Percentiles rank a stretch among this genome's conserved stretches.
Evolutionary conservation across 2,329 filamentous ascomycete species (phyloP).

Genomic region (Hypoxylon rubiginosum): DNA sequence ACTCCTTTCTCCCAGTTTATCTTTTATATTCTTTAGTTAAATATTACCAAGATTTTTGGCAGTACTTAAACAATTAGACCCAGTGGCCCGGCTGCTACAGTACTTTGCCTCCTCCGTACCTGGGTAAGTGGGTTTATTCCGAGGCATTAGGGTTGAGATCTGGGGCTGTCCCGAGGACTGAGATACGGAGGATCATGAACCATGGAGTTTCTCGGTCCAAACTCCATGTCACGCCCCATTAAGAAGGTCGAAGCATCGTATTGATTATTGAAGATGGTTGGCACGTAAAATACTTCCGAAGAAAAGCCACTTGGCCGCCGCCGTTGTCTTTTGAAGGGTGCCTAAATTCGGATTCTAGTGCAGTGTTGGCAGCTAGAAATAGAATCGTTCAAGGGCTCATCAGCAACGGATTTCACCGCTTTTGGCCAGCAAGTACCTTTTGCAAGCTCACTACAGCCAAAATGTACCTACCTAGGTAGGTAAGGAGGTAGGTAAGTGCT

Average conservation of each 20-base stretch:
- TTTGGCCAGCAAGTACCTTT: neutral
- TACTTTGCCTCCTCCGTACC: too few relatives aligned
- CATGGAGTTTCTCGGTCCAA: conserved; percentile 17
- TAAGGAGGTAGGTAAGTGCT: neutral
- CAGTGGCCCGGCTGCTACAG: too few relatives aligned
- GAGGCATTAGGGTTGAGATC: too few relatives aligned
- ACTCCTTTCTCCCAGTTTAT: too few relatives aligned
- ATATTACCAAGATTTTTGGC: too few relatives aligned
- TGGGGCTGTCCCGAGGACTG: neutral
- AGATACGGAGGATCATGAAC: conserved; percentile 23
- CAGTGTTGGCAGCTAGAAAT: neutral
- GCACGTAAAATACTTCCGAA: conserved; percentile 5
- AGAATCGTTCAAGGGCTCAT: neutral
- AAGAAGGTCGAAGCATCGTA: conserved; percentile 20
- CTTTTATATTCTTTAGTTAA: too few relatives aligned
- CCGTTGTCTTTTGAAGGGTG: neutral
- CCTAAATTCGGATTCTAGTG: neutral
- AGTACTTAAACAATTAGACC: too few relatives aligned
- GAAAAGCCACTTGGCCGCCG: conserved; percentile 12
- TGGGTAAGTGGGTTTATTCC: too few relatives aligned
- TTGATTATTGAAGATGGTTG: conserved; percentile 14
- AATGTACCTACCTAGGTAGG: too few relatives aligned
- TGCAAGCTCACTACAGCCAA: neutral
- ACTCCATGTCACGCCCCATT: conserved; percentile 7
- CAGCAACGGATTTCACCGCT: neutral